Conservation (phyloP, 148 eudicot species). For the Talinum fruticosum region DNA sequence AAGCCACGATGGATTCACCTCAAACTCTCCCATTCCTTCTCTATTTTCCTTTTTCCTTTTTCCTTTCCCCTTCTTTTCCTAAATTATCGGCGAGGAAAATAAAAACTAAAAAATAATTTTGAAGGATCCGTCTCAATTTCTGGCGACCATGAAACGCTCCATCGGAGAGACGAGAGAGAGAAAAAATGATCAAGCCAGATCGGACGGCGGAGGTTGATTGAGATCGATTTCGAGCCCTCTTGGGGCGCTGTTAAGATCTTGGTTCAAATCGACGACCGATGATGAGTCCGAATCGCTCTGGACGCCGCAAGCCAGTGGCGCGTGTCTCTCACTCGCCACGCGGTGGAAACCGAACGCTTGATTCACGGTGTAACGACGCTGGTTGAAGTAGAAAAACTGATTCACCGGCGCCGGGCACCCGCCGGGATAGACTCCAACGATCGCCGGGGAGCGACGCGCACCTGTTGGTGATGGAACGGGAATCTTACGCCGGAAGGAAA, state of each 20-base stretch:
- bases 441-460: not conserved
- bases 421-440: no score
- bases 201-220: constrained; percentile 49
- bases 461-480: constrained; percentile 12
- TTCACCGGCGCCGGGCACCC: constrained; percentile 24
- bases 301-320: constrained; percentile 18
- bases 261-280: constrained; percentile 50
- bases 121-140: not conserved
- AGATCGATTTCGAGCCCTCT: constrained; percentile 40
- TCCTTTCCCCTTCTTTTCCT: not conserved
- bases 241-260: constrained; percentile 23
- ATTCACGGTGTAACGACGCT: constrained; percentile 3
- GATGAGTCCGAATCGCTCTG: constrained; percentile 60
- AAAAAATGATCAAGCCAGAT: constrained; percentile 27
- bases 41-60: not conserved
- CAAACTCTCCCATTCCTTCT: not conserved
- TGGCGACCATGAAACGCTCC: constrained; percentile 12
- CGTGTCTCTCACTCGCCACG: constrained; percentile 13
- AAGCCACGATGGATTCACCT: constrained; percentile 16
- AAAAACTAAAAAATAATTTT: not conserved
- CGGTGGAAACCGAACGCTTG: not conserved
- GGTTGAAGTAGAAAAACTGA: constrained; percentile 26
- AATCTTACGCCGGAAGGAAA: constrained; percentile 1
- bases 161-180: constrained; percentile 2
- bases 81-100: constrained; percentile 7